Base-by-base conservation (phyloP, 495 filamentous ascomycete genomes). In the Eremomyces bilateralis region DNA sequence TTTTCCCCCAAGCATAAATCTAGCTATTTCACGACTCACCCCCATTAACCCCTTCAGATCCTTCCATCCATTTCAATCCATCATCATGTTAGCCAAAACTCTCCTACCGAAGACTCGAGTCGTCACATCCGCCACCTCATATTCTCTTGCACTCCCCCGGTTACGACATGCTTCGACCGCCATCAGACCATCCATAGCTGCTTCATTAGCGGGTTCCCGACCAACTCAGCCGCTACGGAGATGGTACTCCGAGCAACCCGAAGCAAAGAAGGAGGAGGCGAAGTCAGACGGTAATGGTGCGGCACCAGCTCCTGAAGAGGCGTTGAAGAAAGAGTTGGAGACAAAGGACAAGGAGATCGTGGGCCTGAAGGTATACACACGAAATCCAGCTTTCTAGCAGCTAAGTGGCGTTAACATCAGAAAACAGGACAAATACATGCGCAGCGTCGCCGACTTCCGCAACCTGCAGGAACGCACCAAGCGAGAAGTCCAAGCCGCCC, bases 381-480 rank as follows among this genome's bases (percentile, higher is more conserved):
- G 15, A 16, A 19, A 20, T 20, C 15, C 15, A 31, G 20, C 3
- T 20, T 16, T 38, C 21, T 16, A 38, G 18, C n/a, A 33, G n/a
- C n/a, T n/a, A n/a, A n/a, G n/a, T n/a, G n/a, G n/a, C n/a, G n/a
- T n/a, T n/a, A n/a, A 4, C 11, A 18, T 11, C n/a, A 38, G n/a
- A n/a, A n/a, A n/a, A n/a, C 45, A 95, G 88, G 85, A 95, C 56
- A 82, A 76, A 59, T 91, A 77, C 54, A 70, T 88, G 33, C 88
- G 88, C 46, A 75, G 73, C 30, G 78, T 93, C 40, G 88, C 88
- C 52, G 88, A 95, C 42, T 95, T 84, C 67, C 80, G 80, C 46
- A 97, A 94, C 61, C 76, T 95, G 24, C 84, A 94, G 62, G 80
- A 91, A 42, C 80, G 88, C 46, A 85, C 80, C 4, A 73, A 77